Evolutionary conservation across 1,284 basidiomycete genomes (phyloP).

Genomic region (Cutaneotrichosporon mucoides): DNA sequence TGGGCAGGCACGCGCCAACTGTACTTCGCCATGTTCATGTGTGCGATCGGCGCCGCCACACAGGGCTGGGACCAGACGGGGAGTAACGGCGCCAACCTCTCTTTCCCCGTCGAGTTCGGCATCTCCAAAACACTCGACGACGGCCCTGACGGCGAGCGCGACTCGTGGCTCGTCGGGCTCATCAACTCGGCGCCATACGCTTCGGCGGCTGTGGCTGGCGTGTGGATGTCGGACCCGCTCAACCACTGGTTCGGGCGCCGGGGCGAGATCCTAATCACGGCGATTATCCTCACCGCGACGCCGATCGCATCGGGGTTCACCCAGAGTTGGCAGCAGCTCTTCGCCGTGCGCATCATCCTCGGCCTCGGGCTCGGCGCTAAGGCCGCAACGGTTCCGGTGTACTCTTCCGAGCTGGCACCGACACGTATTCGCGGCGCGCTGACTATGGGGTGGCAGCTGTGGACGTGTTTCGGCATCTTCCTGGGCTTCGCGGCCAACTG

Average conservation of each 20-base stretch:
- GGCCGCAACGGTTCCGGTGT: conserved; percentile 53
- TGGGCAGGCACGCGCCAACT: conserved; percentile 58
- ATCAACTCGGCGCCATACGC: conserved; percentile 73
- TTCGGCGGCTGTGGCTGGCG: conserved; percentile 45
- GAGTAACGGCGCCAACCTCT: conserved; percentile 58
- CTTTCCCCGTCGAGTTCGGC: conserved; percentile 62
- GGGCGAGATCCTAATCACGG: conserved; percentile 68
- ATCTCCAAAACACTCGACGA: conserved; percentile 42
- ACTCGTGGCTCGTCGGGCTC: conserved; percentile 57
- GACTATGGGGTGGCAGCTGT: conserved; percentile 49
- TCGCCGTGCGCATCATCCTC: conserved; percentile 47
- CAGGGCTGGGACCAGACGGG: conserved; percentile 46
- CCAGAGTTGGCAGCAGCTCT: conserved; percentile 57
- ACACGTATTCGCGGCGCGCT: conserved; percentile 53
- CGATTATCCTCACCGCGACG: conserved; percentile 46
- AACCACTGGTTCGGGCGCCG: conserved; percentile 61
- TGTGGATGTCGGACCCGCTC: conserved; percentile 69
- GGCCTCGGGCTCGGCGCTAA: conserved; percentile 44
- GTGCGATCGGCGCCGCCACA: conserved; percentile 37
- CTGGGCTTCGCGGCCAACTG: conserved; percentile 27
- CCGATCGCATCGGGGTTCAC: conserved; percentile 53
- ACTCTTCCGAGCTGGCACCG: conserved; percentile 44
- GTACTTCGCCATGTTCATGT: conserved; percentile 31
- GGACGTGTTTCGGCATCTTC: conserved; percentile 25
- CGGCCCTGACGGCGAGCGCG: conserved; percentile 1